Evolutionary conservation across 805 yeast genomes (phyloP).

Genomic region (Nakazawaea molendinolei): DNA sequence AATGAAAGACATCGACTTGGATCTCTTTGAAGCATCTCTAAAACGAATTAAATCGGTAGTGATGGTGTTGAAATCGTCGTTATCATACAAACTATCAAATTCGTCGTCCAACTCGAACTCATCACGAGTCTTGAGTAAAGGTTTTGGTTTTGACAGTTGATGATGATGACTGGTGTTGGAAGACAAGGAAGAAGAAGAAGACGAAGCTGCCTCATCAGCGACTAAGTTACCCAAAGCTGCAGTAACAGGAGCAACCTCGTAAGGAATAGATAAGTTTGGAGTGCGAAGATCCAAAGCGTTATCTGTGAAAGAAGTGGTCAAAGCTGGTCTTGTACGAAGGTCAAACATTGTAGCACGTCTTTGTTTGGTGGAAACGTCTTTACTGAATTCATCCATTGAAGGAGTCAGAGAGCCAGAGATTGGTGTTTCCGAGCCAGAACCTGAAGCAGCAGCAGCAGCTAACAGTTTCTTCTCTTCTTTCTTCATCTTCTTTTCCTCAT

Average conservation of each 20-base stretch:
- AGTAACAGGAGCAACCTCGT: slow-evolving; percentile 72
- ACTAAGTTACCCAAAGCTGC: slow-evolving; percentile 37
- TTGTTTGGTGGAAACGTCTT: slow-evolving; percentile 25
- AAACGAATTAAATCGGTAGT: slow-evolving; percentile 32
- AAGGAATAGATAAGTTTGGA: slow-evolving; percentile 49
- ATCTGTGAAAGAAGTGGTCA: slow-evolving; percentile 6
- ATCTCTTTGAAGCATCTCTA: slow-evolving; percentile 37
- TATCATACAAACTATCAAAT: slow-evolving; percentile 13
- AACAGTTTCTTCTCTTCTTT: slow-evolving; percentile 12
- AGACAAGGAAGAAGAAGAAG: background rate
- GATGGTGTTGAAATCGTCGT: slow-evolving; percentile 34
- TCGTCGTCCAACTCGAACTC: slow-evolving; percentile 32
- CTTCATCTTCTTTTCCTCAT: slow-evolving; percentile 11
- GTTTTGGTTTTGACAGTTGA: background rate
- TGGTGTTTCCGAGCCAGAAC: slow-evolving; percentile 8
- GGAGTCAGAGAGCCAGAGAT: slow-evolving; percentile 7
- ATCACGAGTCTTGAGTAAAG: slow-evolving; percentile 20
- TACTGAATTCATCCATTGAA: slow-evolving; percentile 11
- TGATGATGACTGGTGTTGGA: background rate
- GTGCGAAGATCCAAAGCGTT: slow-evolving; percentile 13
- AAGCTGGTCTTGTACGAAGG: slow-evolving; percentile 35
- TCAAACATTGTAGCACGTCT: slow-evolving; percentile 50
- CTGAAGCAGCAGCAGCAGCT: slow-evolving; percentile 1
- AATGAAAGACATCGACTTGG: slow-evolving; percentile 59
- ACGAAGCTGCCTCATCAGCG: background rate